Base-by-base conservation (phyloP, 2,329 filamentous ascomycete genomes). In the Sarocladiaceae sp. region DNA sequence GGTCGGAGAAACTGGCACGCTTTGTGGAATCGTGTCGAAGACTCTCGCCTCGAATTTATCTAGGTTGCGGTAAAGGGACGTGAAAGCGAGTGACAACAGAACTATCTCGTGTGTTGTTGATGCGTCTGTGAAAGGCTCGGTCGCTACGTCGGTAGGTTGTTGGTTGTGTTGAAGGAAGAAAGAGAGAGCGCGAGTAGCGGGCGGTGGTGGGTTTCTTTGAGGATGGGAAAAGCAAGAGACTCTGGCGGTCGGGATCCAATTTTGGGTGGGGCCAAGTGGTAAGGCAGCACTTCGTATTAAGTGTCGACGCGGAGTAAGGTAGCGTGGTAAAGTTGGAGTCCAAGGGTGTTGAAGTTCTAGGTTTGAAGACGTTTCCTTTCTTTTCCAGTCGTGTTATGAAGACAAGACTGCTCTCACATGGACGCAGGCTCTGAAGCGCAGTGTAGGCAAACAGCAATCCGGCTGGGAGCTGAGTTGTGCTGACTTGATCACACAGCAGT, bases 1-100 rank as follows among this genome's bases (percentile, higher is more conserved):
- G 15, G 23, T 25, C n/a, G 20, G 52, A 28, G 39, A 46, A 47
- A 50, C 47, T 51, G 50, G 10, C 18, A n/a, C 20, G 26, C 37
- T 22, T 12, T 20, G 13, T 44, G 20, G 40, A 26, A 44, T 50
- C 29, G 47, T 37, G 20, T 35, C 20, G 35, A 36, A 50, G 31
- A n/a, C 11, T 4, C 8, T 15, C 31, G 47, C 35, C 17, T 18
- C 47, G 29, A 25, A 18, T 4, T 8, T n/a, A 37, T 37, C 47
- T 29, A 11, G 29, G 31, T 49, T 22, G 47, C 15, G 42, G 42
- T 4, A 15, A n/a, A 25, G 23, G 11, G 25, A 36, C 18, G 17
- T n/a, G n/a, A n/a, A 25, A 26, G 22, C 40, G 23, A 22, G 13
- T 22, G 10, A 28, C 23, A 23, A n/a, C 40, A 10, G 7, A 7